Evolutionary conservation across 2,329 filamentous ascomycete species (phyloP).

Genomic region (Calcarisporium arbuscula): DNA sequence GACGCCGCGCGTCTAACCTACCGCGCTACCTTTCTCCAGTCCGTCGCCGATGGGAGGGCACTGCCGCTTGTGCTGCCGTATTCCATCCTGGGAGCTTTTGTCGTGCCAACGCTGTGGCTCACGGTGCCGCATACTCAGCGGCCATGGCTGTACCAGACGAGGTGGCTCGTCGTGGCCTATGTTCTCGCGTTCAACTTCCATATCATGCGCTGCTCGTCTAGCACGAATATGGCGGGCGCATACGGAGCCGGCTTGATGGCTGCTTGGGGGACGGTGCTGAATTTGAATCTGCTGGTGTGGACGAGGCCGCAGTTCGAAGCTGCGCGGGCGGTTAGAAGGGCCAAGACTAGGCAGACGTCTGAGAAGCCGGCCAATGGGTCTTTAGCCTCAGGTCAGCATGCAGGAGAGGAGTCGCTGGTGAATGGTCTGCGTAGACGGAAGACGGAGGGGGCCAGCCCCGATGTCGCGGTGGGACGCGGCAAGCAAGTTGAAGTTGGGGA

Average conservation of each 20-base stretch:
- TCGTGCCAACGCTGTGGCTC: conserved; percentile 49
- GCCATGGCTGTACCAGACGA: conserved; percentile 42
- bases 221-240: conserved; percentile 42
- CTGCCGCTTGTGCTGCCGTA: conserved; percentile 48
- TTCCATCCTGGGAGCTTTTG: conserved; percentile 37
- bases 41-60: conserved; percentile 30
- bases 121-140: conserved; percentile 45
- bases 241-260: conserved; percentile 46
- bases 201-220: conserved; percentile 36
- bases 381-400: too few species aligned
- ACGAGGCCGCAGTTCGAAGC: conserved; percentile 50
- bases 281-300: conserved; percentile 44
- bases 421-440: conserved; percentile 15
- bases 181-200: conserved; percentile 37
- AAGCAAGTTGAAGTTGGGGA: conserved; percentile 10
- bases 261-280: conserved; percentile 45
- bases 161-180: conserved; percentile 42
- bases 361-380: too few species aligned
- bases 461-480: too few species aligned
- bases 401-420: too few species aligned
- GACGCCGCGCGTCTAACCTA: conserved; percentile 25
- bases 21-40: conserved; percentile 28
- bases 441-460: too few species aligned
- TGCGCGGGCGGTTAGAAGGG: conserved; percentile 32
- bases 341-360: not conserved